Percentiles rank a stretch among this genome's conserved stretches.
These are phyloP conservation scores for Infundibulicybe gibba DNA, from an alignment of 768 basidiomycete genomes.

Conservation along the genomic window DNA sequence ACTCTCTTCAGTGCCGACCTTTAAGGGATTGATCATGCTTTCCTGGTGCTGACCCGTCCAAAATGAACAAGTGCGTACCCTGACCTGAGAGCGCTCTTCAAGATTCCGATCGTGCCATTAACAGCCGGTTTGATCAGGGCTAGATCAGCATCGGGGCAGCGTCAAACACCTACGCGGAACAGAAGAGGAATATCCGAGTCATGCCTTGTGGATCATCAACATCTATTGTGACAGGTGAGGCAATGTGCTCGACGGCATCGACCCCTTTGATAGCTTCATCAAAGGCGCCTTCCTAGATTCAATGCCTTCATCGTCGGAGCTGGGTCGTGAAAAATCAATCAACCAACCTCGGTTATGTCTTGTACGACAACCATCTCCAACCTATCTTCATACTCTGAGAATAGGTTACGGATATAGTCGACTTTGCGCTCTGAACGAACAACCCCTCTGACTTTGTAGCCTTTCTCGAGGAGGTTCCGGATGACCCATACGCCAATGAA, in stretches of 20 bases:
- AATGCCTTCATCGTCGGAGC: background rate
- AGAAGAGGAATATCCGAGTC: background rate
- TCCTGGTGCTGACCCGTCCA: background rate
- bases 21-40: background rate
- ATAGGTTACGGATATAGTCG: constrained; percentile 13
- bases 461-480: background rate
- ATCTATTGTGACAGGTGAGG: constrained; percentile 54
- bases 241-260: constrained; percentile 67
- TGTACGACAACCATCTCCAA: constrained; percentile 68
- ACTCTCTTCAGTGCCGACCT: constrained; percentile 50
- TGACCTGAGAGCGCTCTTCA: constrained; percentile 51
- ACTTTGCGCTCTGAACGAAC: background rate
- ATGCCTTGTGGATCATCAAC: constrained; percentile 38
- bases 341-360: constrained; percentile 49
- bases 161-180: background rate
- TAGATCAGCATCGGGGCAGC: constrained; percentile 11
- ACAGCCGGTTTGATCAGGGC: constrained; percentile 68
- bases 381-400: constrained; percentile 49
- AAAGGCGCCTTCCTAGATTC: constrained; percentile 61
- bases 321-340: background rate
- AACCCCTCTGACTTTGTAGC: background rate
- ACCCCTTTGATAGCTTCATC: constrained; percentile 78
- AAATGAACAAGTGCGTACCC: constrained; percentile 32
- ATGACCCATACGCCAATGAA: background rate
- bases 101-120: constrained; percentile 57